phyloP scores from a whole-genome alignment of 169 alveolate genomes.

The Hepatocystis sp. region DNA sequence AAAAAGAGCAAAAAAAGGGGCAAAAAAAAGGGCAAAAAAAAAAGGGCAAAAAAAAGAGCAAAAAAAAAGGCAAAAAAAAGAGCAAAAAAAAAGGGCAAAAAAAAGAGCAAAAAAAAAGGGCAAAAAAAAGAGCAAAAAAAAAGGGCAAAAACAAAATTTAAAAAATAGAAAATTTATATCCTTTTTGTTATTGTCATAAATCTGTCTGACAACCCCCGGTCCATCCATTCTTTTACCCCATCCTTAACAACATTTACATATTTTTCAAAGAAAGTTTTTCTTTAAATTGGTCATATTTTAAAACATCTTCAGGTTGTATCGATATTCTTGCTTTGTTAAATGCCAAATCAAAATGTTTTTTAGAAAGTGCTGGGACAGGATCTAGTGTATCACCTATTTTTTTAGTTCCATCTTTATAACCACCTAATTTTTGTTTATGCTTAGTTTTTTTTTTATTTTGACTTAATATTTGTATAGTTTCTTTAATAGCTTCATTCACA shows the following conservation, averaged over 20 bases:
- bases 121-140: neutral
- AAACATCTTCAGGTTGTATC: conserved; percentile 64
- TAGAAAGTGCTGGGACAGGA: conserved; percentile 94
- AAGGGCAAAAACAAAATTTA: too few relatives aligned
- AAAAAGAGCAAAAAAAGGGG: too few relatives aligned
- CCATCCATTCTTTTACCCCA: conserved; percentile 91
- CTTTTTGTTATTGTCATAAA: conserved; percentile 79
- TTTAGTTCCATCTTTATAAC: conserved; percentile 79
- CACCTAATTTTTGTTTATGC: neutral
- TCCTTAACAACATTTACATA: too few relatives aligned
- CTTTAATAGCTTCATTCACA: conserved; percentile 95
- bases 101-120: neutral
- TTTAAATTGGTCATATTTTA: conserved; percentile 58
- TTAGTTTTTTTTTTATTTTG: conserved; percentile 71
- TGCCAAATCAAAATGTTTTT: conserved; percentile 95
- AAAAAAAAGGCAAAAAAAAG: neutral
- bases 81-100: neutral
- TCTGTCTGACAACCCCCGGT: conserved; percentile 95
- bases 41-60: neutral
- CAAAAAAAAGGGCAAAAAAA: too few relatives aligned
- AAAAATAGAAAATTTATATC: too few relatives aligned
- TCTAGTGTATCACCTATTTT: conserved; percentile 87
- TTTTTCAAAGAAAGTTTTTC: conserved; percentile 62
- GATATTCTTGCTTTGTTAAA: conserved; percentile 91
- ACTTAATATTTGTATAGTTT: conserved; percentile 85